These are phyloP conservation scores for Barnettozyma californica DNA, from an alignment of 805 yeast species.

Conservation along the genomic window DNA sequence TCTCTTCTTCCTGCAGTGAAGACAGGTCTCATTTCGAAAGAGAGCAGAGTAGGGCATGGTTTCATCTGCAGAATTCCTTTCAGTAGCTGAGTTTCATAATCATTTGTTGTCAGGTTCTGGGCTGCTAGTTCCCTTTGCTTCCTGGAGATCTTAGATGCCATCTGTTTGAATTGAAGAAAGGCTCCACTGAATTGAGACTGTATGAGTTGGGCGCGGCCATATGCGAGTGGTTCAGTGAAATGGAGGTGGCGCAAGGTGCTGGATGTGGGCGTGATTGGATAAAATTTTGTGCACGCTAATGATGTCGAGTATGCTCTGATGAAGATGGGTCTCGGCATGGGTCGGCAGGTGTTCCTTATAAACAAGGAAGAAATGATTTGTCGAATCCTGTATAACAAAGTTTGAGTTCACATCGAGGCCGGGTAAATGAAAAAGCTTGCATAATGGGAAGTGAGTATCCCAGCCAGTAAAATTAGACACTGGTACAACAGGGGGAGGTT, in stretches of 20 bases:
- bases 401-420: no score
- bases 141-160: slow-evolving; percentile 42
- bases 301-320: not conserved
- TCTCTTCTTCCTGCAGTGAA: slow-evolving; percentile 92
- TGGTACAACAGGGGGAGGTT: no score
- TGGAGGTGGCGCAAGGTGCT: slow-evolving; percentile 39
- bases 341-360: not conserved
- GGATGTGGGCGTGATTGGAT: slow-evolving; percentile 31
- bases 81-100: slow-evolving; percentile 42
- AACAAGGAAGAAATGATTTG: no score
- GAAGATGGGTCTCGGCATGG: not conserved
- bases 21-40: slow-evolving; percentile 81
- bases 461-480: no score
- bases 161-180: slow-evolving; percentile 49
- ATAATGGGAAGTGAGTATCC: no score
- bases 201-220: slow-evolving; percentile 45
- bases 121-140: slow-evolving; percentile 34
- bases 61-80: slow-evolving; percentile 40
- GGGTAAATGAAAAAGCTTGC: no score
- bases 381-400: no score
- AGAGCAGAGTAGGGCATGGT: slow-evolving; percentile 63
- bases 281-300: slow-evolving; percentile 20
- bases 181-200: slow-evolving; percentile 55
- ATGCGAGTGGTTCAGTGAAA: slow-evolving; percentile 34
- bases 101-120: slow-evolving; percentile 38